Conservation (phyloP, 495 filamentous ascomycete species). For the Hypoxylon perforatum region DNA sequence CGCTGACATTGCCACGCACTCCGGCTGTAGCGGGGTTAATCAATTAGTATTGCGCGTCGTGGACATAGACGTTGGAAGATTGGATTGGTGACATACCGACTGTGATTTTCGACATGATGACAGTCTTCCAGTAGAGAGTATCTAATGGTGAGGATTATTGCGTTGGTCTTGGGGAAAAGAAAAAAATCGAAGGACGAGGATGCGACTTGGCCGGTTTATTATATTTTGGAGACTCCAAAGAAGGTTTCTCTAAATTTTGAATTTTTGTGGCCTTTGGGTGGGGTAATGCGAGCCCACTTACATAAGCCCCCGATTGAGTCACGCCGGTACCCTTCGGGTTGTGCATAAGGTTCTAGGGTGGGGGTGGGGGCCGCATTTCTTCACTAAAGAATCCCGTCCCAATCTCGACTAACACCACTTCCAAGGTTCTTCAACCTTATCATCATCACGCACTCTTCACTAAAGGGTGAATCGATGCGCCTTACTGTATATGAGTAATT, state of each 20-base stretch:
- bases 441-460: no score
- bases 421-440: not conserved
- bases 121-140: constrained; percentile 74
- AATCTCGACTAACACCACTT: no score
- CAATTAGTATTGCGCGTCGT: constrained; percentile 33
- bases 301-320: no score
- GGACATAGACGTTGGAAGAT: not conserved
- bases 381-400: not conserved
- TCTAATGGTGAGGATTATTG: constrained; percentile 79
- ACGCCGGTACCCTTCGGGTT: no score
- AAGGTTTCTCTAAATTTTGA: constrained; percentile 11
- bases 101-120: constrained; percentile 87
- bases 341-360: no score
- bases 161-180: constrained; percentile 46
- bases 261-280: constrained; percentile 10
- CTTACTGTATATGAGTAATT: no score
- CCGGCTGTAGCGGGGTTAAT: constrained; percentile 70
- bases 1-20: constrained; percentile 93
- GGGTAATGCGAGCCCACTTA: no score
- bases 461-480: no score
- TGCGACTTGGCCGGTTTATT: not conserved
- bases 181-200: constrained; percentile 4
- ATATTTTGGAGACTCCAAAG: not conserved
- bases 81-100: constrained; percentile 69
- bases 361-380: no score